Base-by-base conservation (phyloP, 805 yeast genomes). In the Schizosaccharomyces lindneri region DNA sequence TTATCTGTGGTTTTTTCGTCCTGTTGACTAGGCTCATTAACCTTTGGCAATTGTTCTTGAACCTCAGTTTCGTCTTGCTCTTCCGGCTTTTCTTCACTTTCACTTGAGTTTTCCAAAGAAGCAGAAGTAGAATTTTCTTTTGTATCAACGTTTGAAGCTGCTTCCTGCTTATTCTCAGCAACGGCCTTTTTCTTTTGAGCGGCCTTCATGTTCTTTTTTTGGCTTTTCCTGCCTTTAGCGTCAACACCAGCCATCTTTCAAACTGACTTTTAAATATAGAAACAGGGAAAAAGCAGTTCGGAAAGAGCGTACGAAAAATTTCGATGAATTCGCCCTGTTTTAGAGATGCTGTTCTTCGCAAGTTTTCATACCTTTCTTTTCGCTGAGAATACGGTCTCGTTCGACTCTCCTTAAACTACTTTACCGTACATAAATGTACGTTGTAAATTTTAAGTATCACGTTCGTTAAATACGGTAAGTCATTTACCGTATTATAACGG, bases 41-140 rank as follows among this genome's bases (percentile, higher is more conserved):
- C 78, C 66, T 88, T 97, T 66, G 84, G 88, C 62, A 81, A 87
- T 6, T 82, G 89, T 55, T 79, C 85, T 36, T 78, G 82, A 57
- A 77, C 82, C 0, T 76, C 81, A 5, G 77, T 81, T 11, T 76
- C 81, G 2, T 75, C 79, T 1, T 72, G 79, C 3, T 73, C 79
- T 2, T 72, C 78, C n/a, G 74, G 78, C 0, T 68, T 75, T 13
- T 72, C 75, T 46, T 46, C 74, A 0, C 17, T 46, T 2, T 46
- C 24, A 17, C 1, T 46, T 15, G 27, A 46, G 3, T n/a, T 21
- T 4, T 46, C 4, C 7, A 9, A 4, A 13, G 51, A 46, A 46
- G 17, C 24, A 46, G 51, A 46, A 46, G n/a, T n/a, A n/a, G 51
- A 46, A 19, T 46, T 24, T 19, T 46, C 27, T 7, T 7, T 13